Percentiles rank a stretch among this genome's conserved stretches.
Evolutionary conservation across 768 basidiomycete genomes (phyloP).

Genomic region (Phaeotremella fagi): DNA sequence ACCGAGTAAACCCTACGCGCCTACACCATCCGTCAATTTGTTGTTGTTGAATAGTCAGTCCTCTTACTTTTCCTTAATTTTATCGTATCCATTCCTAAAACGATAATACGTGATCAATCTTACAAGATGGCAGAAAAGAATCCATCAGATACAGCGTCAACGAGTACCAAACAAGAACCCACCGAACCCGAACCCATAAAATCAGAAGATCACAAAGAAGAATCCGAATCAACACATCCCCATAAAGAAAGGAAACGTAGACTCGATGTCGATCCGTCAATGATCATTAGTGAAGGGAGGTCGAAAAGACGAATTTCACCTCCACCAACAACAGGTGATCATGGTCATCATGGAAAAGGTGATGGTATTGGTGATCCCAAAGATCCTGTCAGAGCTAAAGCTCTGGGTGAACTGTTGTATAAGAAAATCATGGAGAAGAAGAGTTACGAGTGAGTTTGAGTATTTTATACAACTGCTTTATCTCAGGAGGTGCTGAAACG

Average conservation of each 20-base stretch:
- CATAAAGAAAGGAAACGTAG: slow-evolving; percentile 15
- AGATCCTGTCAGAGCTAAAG: slow-evolving; percentile 29
- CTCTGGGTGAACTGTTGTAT: slow-evolving; percentile 31
- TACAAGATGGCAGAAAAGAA: no score
- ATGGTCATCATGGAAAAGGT: not conserved
- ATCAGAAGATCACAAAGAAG: no score
- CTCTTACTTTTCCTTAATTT: no score
- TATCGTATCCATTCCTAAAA: no score
- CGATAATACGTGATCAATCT: no score
- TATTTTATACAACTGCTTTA: not conserved
- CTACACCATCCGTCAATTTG: no score
- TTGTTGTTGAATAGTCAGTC: no score
- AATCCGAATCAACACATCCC: slow-evolving; percentile 2
- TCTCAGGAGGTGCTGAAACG: not conserved
- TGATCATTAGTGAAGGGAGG: slow-evolving; percentile 35
- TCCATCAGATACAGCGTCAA: no score
- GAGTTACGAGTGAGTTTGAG: slow-evolving; percentile 33
- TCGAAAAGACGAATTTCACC: slow-evolving; percentile 28
- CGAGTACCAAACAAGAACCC: no score
- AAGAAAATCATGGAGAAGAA: slow-evolving; percentile 28
- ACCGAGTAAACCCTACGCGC: no score
- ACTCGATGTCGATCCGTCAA: slow-evolving; percentile 29
- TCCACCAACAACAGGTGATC: slow-evolving; percentile 18
- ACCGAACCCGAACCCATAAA: no score
- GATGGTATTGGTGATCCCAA: slow-evolving; percentile 27